phyloP scores from a whole-genome alignment of 495 filamentous ascomycete genomes.

The Aspergillus bridgeri region DNA sequence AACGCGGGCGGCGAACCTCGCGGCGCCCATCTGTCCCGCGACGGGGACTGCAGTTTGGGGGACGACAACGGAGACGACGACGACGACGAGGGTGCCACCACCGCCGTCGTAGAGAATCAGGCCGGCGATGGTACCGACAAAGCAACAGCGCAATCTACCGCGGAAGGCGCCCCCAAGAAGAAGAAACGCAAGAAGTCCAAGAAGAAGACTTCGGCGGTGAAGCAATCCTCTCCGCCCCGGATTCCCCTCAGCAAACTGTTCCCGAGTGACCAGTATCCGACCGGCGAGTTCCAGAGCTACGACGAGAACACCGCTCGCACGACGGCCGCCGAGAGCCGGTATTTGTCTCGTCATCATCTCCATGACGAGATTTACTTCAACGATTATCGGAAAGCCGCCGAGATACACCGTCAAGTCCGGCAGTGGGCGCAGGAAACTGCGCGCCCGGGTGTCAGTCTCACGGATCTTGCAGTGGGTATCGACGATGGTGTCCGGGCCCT shows the following conservation, averaged over 20 bases:
- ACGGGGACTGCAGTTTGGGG: constrained; percentile 43
- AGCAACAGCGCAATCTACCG: background rate
- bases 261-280: constrained; percentile 47
- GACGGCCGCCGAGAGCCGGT: constrained; percentile 56
- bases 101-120: constrained; percentile 9
- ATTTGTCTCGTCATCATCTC: constrained; percentile 41
- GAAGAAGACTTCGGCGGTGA: constrained; percentile 38
- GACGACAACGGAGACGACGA: constrained; percentile 58
- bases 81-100: constrained; percentile 27
- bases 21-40: constrained; percentile 32
- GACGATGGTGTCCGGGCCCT: constrained; percentile 59
- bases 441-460: constrained; percentile 55
- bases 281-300: constrained; percentile 52
- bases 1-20: constrained; percentile 38
- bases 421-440: constrained; percentile 54
- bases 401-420: constrained; percentile 59
- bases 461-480: constrained; percentile 58
- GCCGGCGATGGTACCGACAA: background rate
- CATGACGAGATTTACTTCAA: constrained; percentile 55
- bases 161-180: constrained; percentile 33
- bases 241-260: constrained; percentile 51
- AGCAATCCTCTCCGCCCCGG: constrained; percentile 55
- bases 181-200: constrained; percentile 54
- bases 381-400: constrained; percentile 59
- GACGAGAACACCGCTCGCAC: constrained; percentile 55